A percentile compares a stretch with the other conserved stretches of the same genome.
These are phyloP conservation scores for Stagonosporopsis rhizophila DNA, from an alignment of 2,329 filamentous ascomycete genomes.

Conservation along the genomic window DNA sequence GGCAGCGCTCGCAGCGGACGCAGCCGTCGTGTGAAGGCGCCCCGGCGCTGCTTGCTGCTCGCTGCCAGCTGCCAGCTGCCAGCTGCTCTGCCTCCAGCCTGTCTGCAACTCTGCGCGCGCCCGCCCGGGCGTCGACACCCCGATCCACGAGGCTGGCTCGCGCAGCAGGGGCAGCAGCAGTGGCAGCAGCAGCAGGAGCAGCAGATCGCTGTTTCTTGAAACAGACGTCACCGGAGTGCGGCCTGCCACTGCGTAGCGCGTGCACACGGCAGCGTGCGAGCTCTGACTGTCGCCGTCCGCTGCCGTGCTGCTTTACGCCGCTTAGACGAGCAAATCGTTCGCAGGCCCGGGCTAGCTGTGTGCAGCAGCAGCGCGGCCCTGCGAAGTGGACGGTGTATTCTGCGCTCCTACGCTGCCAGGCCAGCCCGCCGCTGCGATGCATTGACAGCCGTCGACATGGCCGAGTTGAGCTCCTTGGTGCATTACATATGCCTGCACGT, in stretches of 20 bases:
- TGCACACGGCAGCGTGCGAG: constrained; percentile 25
- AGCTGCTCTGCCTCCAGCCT: constrained; percentile 11
- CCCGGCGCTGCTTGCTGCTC: constrained; percentile 17
- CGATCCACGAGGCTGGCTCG: constrained; percentile 18
- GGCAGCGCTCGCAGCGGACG: constrained; percentile 3
- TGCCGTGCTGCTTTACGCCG: constrained; percentile 16
- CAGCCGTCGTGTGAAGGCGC: constrained; percentile 16
- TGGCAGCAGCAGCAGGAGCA: constrained; percentile 25
- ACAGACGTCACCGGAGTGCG: constrained; percentile 36
- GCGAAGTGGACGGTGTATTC: no score
- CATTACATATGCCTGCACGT: constrained; percentile 32
- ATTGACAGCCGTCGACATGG: neutral
- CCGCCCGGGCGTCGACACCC: neutral
- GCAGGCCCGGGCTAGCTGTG: constrained; percentile 10
- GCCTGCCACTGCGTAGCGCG: constrained; percentile 18
- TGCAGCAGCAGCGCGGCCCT: constrained; percentile 8
- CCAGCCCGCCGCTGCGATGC: constrained; percentile 5
- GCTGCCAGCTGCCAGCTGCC: no score
- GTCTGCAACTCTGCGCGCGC: constrained; percentile 1
- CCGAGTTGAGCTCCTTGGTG: neutral
- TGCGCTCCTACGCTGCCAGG: neutral
- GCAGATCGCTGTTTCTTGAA: constrained; percentile 29
- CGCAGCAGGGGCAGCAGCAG: constrained; percentile 27
- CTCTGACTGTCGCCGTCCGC: constrained; percentile 14
- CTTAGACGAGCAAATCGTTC: constrained; percentile 18